Conservation (phyloP, 306 rosid species). For the Castanea crenata region DNA sequence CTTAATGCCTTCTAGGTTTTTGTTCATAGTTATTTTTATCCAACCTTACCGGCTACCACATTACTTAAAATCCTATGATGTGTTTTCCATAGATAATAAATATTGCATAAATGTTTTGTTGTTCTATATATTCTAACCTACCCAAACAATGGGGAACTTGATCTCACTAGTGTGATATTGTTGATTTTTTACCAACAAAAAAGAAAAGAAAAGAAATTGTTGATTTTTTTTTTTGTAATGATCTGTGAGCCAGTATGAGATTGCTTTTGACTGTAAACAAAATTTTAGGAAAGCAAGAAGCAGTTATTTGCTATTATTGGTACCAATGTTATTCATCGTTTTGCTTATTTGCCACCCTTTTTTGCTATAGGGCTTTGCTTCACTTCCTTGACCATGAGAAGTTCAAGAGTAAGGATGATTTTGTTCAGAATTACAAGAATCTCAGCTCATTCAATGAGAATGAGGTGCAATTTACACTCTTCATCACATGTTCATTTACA, state of each 20-base stretch:
- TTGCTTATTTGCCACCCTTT: background rate
- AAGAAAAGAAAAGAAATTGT: background rate
- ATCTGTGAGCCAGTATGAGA: background rate
- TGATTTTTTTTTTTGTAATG: background rate
- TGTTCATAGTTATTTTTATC: background rate
- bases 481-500: background rate
- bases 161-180: background rate
- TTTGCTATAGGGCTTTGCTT: slow-evolving; percentile 81
- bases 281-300: background rate
- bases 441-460: slow-evolving; percentile 95
- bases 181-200: background rate
- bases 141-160: background rate
- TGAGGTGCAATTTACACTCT: slow-evolving; percentile 56
- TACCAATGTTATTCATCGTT: background rate
- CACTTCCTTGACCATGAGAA: slow-evolving; percentile 90
- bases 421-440: slow-evolving; percentile 95
- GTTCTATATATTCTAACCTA: background rate
- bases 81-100: background rate
- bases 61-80: background rate
- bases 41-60: background rate
- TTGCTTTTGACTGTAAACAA: background rate
- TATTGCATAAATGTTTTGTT: background rate
- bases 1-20: background rate
- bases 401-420: slow-evolving; percentile 91
- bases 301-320: background rate